A percentile compares a stretch with the other conserved stretches of the same genome.
Evolutionary conservation across 176 grass and related monocot genomes (phyloP).

Genomic region (Poa annua): DNA sequence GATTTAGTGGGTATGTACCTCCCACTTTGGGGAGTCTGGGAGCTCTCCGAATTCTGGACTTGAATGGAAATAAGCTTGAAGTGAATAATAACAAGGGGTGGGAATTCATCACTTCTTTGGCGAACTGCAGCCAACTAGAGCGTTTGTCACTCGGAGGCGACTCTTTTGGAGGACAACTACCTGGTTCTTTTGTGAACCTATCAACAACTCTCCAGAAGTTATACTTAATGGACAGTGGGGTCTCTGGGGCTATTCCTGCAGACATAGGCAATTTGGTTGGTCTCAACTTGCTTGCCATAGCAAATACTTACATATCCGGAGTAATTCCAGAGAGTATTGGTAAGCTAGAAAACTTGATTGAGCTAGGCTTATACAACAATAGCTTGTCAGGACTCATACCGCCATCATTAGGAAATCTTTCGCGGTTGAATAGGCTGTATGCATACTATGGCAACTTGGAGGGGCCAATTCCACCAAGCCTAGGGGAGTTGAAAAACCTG

Average conservation of each 20-base stretch:
- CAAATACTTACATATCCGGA: constrained; percentile 4
- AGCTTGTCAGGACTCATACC: constrained; percentile 22
- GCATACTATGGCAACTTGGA: constrained; percentile 9
- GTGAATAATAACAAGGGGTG: background rate
- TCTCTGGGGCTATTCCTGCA: background rate
- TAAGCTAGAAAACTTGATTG: constrained; percentile 19
- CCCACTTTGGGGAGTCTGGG: background rate
- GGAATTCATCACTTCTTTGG: background rate
- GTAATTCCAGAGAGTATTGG: constrained; percentile 15
- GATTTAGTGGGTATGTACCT: background rate
- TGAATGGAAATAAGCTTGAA: background rate
- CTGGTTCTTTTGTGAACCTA: background rate
- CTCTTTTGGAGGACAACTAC: background rate
- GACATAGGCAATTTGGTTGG: background rate
- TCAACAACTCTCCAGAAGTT: background rate
- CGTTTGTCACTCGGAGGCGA: background rate
- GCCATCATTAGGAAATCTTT: background rate
- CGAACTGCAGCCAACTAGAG: constrained; percentile 4
- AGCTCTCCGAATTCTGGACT: background rate
- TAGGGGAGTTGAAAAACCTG: background rate
- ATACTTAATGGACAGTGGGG: background rate
- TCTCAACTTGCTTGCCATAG: constrained; percentile 1
- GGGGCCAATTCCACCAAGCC: background rate
- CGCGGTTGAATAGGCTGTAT: background rate
- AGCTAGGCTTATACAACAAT: background rate